These are phyloP conservation scores for Hypericum perforatum DNA, from an alignment of 345 rosid genomes.

Conservation along the genomic window DNA sequence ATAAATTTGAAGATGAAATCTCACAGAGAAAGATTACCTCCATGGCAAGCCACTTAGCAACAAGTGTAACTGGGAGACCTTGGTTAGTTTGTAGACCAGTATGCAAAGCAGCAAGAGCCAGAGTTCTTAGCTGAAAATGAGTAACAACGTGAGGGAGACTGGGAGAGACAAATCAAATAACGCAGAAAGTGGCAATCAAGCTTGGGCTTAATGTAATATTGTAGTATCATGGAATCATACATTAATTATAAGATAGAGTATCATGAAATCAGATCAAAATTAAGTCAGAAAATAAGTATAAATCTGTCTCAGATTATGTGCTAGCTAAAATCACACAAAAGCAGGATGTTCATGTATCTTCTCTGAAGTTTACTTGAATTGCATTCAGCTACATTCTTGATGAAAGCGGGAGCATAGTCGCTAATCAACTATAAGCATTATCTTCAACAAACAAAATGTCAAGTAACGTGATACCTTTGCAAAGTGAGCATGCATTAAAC, in stretches of 20 bases:
- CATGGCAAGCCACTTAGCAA: constrained; percentile 82
- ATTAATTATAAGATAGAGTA: no score
- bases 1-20: neutral
- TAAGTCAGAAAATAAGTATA: no score
- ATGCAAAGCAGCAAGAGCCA: constrained; percentile 84
- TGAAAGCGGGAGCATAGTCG: no score
- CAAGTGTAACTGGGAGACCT: constrained; percentile 74
- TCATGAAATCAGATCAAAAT: no score
- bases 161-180: constrained; percentile 5
- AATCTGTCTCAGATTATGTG: no score
- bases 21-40: constrained; percentile 42
- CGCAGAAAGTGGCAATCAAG: no score
- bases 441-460: constrained; percentile 4
- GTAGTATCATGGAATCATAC: no score
- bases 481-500: constrained; percentile 99
- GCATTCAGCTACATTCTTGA: no score
- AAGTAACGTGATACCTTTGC: constrained; percentile 49
- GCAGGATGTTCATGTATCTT: no score
- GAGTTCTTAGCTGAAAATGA: constrained; percentile 69
- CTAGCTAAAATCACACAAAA: no score
- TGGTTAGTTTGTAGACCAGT: constrained; percentile 73
- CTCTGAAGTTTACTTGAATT: no score
- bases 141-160: constrained; percentile 15
- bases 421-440: neutral
- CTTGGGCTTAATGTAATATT: no score